Base-by-base conservation (phyloP, 2,329 filamentous ascomycete genomes). In the Arachnopeziza araneosa region DNA sequence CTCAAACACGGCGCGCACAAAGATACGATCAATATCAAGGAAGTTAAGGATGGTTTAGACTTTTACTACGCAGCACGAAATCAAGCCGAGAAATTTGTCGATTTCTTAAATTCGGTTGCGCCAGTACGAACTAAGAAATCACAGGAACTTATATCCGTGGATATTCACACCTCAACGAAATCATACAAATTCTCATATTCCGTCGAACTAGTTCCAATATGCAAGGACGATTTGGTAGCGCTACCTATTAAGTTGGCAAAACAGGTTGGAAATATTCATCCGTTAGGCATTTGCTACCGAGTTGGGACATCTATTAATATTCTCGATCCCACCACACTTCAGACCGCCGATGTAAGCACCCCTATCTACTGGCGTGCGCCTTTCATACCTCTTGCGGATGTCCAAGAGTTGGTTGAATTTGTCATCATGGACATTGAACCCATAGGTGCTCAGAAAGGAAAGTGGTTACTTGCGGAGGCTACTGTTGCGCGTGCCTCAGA, bases 1-100 rank as follows among this genome's bases (percentile, higher is more conserved):
- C 80, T 99, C 68, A 98, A 97, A 80, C 92, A 98, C 74, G 84
- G 85, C 59, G 95, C 93, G 3, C 93, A 96, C 75, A 84, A 86
- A 66, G 93, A 99, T 68, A 95, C 93, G 0, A 93, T 97, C 76
- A 99, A 98, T 75, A 99, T 99, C 77, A 97, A 96, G 74, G 95
- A 99, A 77, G 90, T 91, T 26, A 93, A 93, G 76, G 92, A 97
- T 69, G 95, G 95, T 1, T 87, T 99, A 61, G 95, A 99, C 74
- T 99, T 99, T 75, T 99, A 88, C 81, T 99, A 95, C 72, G 83
- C 91, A 0, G 86, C 89, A 60, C 83, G 91, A 69, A 99, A 97
- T 71, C 90, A 96, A 69, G 93, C 93, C 8, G 91, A 96, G 71
- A 92, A 90, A 70, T 93, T 96, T 73, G 85, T 96, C 63, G 93